Evolutionary conservation across 495 filamentous ascomycete species (phyloP).

Genomic region (Daldinia decipiens): DNA sequence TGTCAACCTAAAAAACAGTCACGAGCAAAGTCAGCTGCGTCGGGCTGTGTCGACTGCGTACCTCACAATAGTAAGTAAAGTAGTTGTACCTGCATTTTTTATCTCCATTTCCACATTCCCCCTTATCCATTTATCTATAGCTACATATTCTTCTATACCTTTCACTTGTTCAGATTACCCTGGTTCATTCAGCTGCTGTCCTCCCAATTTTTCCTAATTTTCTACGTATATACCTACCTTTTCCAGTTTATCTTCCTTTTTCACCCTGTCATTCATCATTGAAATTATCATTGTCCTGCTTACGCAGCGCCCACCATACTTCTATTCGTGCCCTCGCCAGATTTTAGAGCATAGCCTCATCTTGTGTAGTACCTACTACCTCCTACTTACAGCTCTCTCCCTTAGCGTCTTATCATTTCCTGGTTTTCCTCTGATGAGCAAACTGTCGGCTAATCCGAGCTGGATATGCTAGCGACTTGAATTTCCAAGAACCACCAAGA

Average conservation of each 20-base stretch:
- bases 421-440: constrained; percentile 6
- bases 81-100: constrained; percentile 12
- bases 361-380: constrained; percentile 36
- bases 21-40: background rate
- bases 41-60: constrained; percentile 15
- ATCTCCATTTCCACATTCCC: background rate
- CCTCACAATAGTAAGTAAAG: constrained; percentile 30
- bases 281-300: constrained; percentile 17
- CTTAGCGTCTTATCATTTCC: constrained; percentile 28
- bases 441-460: constrained; percentile 37
- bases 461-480: constrained; percentile 26
- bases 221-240: constrained; percentile 32
- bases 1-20: constrained; percentile 6
- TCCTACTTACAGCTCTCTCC: constrained; percentile 29
- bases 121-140: constrained; percentile 6
- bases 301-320: constrained; percentile 33
- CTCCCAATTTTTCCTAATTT: constrained; percentile 6
- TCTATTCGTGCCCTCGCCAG: constrained; percentile 9
- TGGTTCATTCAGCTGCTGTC: constrained; percentile 26
- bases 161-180: constrained; percentile 12
- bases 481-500: constrained; percentile 17
- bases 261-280: constrained; percentile 21
- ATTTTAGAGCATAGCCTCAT: constrained; percentile 36
- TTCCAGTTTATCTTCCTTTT: constrained; percentile 17
- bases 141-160: background rate